A percentile compares a stretch with the other conserved stretches of the same genome.
phyloP scores from a whole-genome alignment of 164 flowering plant species.

The Vitis cinerea region DNA sequence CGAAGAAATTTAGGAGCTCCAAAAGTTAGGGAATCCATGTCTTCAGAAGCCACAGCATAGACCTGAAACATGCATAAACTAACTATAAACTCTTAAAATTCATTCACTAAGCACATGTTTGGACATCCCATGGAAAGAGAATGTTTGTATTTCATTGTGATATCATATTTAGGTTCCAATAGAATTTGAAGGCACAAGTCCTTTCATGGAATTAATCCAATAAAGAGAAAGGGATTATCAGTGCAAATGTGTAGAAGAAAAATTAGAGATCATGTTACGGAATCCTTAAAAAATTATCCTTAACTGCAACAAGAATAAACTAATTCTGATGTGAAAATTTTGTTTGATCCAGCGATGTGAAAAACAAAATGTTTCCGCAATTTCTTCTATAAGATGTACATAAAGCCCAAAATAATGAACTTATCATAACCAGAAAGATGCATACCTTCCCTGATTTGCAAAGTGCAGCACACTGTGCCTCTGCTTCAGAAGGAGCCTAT shows the following conservation, averaged over 20 bases:
- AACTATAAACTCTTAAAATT: neutral
- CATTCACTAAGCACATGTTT: neutral
- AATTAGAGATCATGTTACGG: no score
- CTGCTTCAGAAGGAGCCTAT: slow-evolving; percentile 98
- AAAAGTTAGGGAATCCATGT: slow-evolving; percentile 98
- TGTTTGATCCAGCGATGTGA: no score
- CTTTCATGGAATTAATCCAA: no score
- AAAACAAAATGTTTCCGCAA: no score
- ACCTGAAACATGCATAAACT: slow-evolving; percentile 44
- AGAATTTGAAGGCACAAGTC: no score
- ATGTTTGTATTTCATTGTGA: neutral
- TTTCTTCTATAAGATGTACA: neutral
- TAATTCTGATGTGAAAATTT: no score
- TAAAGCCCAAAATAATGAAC: neutral
- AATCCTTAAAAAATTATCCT: no score
- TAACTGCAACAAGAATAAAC: no score
- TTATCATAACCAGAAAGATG: slow-evolving; percentile 9
- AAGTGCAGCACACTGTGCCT: slow-evolving; percentile 97
- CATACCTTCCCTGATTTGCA: slow-evolving; percentile 84
- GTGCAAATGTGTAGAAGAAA: no score
- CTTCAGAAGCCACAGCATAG: slow-evolving; percentile 98
- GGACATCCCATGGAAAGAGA: neutral
- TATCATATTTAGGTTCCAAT: neutral
- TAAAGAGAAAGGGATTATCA: no score
- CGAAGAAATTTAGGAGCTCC: slow-evolving; percentile 96